These are phyloP conservation scores for Inga leiocalycina DNA, from an alignment of 306 rosid genomes.

Conservation along the genomic window DNA sequence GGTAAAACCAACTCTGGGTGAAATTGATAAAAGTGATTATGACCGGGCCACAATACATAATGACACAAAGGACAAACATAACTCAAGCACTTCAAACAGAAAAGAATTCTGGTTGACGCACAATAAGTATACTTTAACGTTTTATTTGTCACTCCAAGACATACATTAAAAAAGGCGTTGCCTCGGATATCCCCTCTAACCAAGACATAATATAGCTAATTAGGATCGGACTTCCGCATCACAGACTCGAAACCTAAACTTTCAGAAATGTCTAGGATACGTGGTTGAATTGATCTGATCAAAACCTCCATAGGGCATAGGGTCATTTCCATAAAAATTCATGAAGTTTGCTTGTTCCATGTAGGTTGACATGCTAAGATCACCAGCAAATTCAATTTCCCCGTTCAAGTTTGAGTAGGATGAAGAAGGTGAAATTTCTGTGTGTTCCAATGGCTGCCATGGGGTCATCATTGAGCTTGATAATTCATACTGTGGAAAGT, in stretches of 20 bases:
- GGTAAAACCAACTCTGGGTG: conserved; percentile 42
- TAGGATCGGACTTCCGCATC: conserved; percentile 20
- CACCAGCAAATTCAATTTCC: conserved; percentile 51
- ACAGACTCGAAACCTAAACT: conserved; percentile 24
- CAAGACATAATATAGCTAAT: neutral
- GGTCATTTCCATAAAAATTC: conserved; percentile 51
- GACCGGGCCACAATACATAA: conserved; percentile 36
- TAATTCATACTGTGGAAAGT: conserved; percentile 49
- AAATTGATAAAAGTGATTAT: conserved; percentile 65
- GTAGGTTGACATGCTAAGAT: conserved; percentile 55
- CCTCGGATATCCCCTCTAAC: conserved; percentile 50
- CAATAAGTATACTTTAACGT: conserved; percentile 23
- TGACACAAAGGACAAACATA: conserved; percentile 25
- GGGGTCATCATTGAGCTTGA: conserved; percentile 42
- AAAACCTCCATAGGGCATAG: conserved; percentile 55
- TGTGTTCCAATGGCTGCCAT: conserved; percentile 57
- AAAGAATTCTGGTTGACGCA: conserved; percentile 30
- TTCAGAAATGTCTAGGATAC: conserved; percentile 50
- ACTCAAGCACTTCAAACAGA: conserved; percentile 2
- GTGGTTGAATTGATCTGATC: conserved; percentile 47
- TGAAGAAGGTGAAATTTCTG: conserved; percentile 65
- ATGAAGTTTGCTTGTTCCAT: conserved; percentile 52
- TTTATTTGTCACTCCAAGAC: conserved; percentile 58
- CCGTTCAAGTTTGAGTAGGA: conserved; percentile 71
- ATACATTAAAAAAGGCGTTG: conserved; percentile 89